Evolutionary conservation across 164 flowering plant genomes (phyloP).

Genomic region (Stephania cephalantha): DNA sequence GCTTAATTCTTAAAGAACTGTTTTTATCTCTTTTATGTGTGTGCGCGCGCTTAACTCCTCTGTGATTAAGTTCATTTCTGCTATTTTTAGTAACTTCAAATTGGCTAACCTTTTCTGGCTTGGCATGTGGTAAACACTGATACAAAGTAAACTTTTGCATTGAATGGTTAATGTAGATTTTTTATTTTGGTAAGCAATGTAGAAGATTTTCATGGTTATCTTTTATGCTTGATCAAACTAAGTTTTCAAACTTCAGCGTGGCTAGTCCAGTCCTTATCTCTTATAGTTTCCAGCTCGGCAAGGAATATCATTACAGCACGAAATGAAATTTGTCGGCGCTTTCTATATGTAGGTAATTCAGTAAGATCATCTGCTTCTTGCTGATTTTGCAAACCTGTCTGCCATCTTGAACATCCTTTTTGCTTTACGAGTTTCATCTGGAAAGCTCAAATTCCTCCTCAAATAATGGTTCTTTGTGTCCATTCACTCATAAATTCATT

Average conservation of each 20-base stretch:
- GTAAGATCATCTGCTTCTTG: not conserved
- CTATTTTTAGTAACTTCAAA: too few relatives aligned
- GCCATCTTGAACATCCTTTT: too few relatives aligned
- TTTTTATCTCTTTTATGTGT: not conserved
- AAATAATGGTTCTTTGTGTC: too few relatives aligned
- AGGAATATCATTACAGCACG: not conserved
- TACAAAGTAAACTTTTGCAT: too few relatives aligned
- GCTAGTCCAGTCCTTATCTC: not conserved
- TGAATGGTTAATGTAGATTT: not conserved
- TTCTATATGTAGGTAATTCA: not conserved
- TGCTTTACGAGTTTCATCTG: too few relatives aligned
- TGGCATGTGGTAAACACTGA: not conserved
- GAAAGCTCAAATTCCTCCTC: too few relatives aligned
- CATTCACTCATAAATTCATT: too few relatives aligned
- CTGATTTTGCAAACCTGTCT: too few relatives aligned
- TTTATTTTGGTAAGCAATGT: not conserved
- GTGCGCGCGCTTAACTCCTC: too few relatives aligned
- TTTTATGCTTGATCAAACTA: not conserved
- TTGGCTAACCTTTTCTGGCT: not conserved
- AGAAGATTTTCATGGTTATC: not conserved
- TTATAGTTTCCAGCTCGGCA: not conserved
- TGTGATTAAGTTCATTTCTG: too few relatives aligned
- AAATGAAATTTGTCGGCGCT: not conserved
- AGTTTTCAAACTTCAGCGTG: not conserved
- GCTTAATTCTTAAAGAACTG: not conserved